Evolutionary conservation across 2,329 filamentous ascomycete genomes (phyloP), one percentile per base, ranked within the genome.

Genomic region (Macrophomina tecta): DNA sequence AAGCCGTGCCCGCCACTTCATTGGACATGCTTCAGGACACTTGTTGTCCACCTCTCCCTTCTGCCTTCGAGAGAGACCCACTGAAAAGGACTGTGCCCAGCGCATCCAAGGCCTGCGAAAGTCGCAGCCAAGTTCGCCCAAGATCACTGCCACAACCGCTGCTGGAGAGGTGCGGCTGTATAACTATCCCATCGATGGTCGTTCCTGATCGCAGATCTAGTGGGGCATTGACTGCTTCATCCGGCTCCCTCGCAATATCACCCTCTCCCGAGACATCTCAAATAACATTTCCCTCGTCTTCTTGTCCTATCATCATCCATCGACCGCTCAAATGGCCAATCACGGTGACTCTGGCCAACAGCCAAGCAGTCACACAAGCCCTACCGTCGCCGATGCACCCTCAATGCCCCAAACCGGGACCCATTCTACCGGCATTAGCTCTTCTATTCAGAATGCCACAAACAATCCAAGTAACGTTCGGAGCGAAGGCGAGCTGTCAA

Each of bases 111-210:
- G 51, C 48, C 51, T 5, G 51, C 30, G 4, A 45, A 12, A 53
- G 51, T 53, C 51, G 11, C 51, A 53, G 51, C 51, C 51, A 53
- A 53, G 51, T 53, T 53, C 7, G 30, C 30, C 51, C 51, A 53
- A 53, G 51, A 11, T 53, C 51, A 53, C 51, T 53, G 51, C 51
- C 51, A 49, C 46, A 49, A 7, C 51, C 2, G 16, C 51, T 6
- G 12, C 14, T 11, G 2, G 5, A 34, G 16, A n/a, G n/a, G 12
- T 16, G 28, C 51, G 8, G 28, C 6, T 30, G 30, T 53, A 53
- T 53, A 53, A 34, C 51, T 30, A 53, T 14, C 51, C 51, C 30
- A 30, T 23, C 30, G 51, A 32, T 28, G 51, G 28, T 12, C 30
- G 18, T 36, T 8, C 51, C 28, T 8, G 7, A 34, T 53, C 30